These are phyloP conservation scores for Alternaria novae-zelandiae DNA, from an alignment of 2,329 filamentous ascomycete genomes.

Conservation along the genomic window DNA sequence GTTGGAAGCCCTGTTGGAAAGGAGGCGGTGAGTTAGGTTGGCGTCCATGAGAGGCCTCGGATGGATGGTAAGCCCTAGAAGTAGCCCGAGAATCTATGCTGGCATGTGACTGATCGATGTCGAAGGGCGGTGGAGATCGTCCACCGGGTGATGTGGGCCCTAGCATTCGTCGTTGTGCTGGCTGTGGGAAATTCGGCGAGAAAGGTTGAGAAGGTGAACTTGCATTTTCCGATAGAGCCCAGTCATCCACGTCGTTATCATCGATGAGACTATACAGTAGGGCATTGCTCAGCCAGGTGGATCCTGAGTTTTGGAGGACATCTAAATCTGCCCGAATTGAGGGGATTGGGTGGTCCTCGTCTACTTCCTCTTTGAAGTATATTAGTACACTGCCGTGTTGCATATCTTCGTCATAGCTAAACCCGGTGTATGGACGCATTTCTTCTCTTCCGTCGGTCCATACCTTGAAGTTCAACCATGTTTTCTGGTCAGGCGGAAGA, in stretches of 20 bases:
- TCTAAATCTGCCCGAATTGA: slow-evolving; percentile 45
- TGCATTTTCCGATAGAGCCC: slow-evolving; percentile 31
- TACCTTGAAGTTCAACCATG: slow-evolving; percentile 46
- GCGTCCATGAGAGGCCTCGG: slow-evolving; percentile 13
- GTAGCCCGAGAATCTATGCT: slow-evolving; percentile 16
- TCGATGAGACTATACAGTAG: slow-evolving; percentile 46
- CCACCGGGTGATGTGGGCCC: slow-evolving; percentile 32
- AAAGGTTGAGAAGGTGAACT: slow-evolving; percentile 25
- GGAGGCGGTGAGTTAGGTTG: slow-evolving; percentile 21
- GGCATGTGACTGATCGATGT: slow-evolving; percentile 36
- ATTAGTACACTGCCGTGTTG: slow-evolving; percentile 46
- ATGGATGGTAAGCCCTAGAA: slow-evolving; percentile 24
- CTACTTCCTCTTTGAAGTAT: slow-evolving; percentile 48
- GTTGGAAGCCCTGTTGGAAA: slow-evolving; percentile 11
- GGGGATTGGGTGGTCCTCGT: slow-evolving; percentile 44
- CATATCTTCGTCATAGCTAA: slow-evolving; percentile 49
- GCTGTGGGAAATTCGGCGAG: slow-evolving; percentile 21
- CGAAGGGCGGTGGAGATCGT: slow-evolving; percentile 36
- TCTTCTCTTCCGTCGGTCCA: slow-evolving; percentile 43
- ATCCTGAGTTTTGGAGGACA: slow-evolving; percentile 45
- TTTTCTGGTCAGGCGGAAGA: slow-evolving; percentile 29
- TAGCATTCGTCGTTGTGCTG: slow-evolving; percentile 33
- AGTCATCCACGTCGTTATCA: slow-evolving; percentile 42
- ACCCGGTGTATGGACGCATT: slow-evolving; percentile 45
- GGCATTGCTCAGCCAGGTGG: slow-evolving; percentile 47